Base-by-base conservation (phyloP, 1,284 basidiomycete genomes). In the Ganoderma boninense region DNA sequence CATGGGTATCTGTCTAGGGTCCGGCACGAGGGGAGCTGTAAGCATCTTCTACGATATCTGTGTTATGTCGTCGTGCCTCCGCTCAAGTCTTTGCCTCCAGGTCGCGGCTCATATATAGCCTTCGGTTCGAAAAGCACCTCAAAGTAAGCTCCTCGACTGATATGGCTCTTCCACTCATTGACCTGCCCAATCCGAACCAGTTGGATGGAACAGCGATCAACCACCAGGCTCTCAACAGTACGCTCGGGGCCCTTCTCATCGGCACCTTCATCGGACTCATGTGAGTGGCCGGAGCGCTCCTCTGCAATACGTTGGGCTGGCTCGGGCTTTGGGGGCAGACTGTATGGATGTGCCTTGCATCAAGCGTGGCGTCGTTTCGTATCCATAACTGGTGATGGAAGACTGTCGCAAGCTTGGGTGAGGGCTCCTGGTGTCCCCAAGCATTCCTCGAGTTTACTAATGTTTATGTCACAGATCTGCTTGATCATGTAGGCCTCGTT, bases 191-290 rank as follows among this genome's bases (percentile, higher is more conserved):
- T 62, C 13, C 43, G 40, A 44, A 20, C 23, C n/a, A 4, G 38
- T 32, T 20, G 43, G 11, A n/a, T 26, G 40, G n/a, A 13, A 13
- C 43, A 29, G 11, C 54, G 11, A 44, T 44, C 49, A 26, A 52
- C 18, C 20, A 6, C 56, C 56, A 20, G 10, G 13, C 65, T 16
- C 59, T 67, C 0, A 59, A 62, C 20, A 38, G 38, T 26, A 61
- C 65, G 11, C 26, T 62, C 14, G 65, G 65, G 8, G 65, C 65
- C 14, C 44, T 67, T n/a, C 59, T 67, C 20, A 23, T 62, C 32
- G 59, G 65, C n/a, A 67, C 65, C 4, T 52, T 62, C 35, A 32
- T 67, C 16, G 65, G 65, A 32, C 65, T 67, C n/a, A 54, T 62
- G 65, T 67, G 40, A 13, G 56, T 29, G 13, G 29, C 23, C 2